Evolutionary conservation across 225 moss, liverwort and hornwort genomes (phyloP).

Genomic region (Bryum argenteum): DNA sequence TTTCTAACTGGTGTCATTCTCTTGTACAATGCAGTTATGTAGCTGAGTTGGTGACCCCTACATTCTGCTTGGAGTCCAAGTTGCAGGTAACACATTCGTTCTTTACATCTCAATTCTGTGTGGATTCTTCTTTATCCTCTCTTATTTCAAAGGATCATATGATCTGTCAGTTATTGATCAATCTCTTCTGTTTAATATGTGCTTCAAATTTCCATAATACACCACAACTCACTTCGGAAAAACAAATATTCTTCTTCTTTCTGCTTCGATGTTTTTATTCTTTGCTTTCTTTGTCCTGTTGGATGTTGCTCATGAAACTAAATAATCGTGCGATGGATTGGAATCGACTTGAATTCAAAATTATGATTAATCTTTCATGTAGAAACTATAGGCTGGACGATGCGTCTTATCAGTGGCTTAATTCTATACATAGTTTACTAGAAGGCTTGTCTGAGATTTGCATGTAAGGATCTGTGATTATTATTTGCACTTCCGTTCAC

Average conservation of each 20-base stretch:
- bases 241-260: no score
- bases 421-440: not conserved
- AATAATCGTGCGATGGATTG: not conserved
- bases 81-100: slow-evolving; percentile 60
- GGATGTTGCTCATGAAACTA: not conserved
- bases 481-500: not conserved
- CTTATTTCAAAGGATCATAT: not conserved
- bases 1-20: not conserved
- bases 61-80: slow-evolving; percentile 78
- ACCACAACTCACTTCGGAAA: not conserved
- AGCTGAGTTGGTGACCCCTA: slow-evolving; percentile 86
- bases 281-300: not conserved
- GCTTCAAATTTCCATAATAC: not conserved
- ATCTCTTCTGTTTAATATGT: slow-evolving; percentile 2
- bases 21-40: slow-evolving; percentile 64
- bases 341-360: slow-evolving; percentile 4
- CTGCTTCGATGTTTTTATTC: no score
- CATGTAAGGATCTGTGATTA: not conserved
- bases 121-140: slow-evolving; percentile 9
- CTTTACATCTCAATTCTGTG: slow-evolving; percentile 14
- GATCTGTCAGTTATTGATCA: not conserved
- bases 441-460: slow-evolving; percentile 16
- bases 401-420: not conserved
- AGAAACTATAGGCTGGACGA: not conserved
- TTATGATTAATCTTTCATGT: not conserved